These are phyloP conservation scores for Parietaria judaica DNA, from an alignment of 306 rosid species.

Conservation along the genomic window DNA sequence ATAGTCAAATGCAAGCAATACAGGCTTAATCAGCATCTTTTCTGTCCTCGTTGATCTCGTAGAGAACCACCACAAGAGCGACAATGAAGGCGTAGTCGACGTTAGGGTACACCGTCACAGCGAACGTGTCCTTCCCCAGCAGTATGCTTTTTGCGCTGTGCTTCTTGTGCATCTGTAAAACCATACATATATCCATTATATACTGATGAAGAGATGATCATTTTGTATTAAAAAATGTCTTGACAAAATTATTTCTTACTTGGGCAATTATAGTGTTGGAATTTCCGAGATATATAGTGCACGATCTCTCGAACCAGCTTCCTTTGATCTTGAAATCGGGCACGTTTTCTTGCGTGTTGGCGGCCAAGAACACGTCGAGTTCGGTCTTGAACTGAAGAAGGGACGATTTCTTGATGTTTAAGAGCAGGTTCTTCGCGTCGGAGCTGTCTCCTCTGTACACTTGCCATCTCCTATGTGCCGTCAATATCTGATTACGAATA, in stretches of 20 bases:
- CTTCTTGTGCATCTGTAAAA: constrained; percentile 30
- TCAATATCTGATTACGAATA: constrained; percentile 16
- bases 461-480: constrained; percentile 35
- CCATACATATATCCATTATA: too few species aligned
- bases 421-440: constrained; percentile 25
- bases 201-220: too few species aligned
- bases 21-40: constrained; percentile 11
- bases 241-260: constrained; percentile 12
- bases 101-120: constrained; percentile 30
- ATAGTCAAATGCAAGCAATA: background rate
- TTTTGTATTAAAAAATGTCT: too few species aligned
- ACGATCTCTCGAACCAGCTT: constrained; percentile 30
- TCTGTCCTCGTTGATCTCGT: constrained; percentile 34
- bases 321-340: constrained; percentile 39
- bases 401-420: constrained; percentile 29
- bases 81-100: constrained; percentile 30
- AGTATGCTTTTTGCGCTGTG: constrained; percentile 14
- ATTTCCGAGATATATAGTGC: constrained; percentile 19
- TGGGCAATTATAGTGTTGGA: constrained; percentile 21
- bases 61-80: constrained; percentile 29
- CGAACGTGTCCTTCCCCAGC: constrained; percentile 24
- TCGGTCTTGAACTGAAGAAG: constrained; percentile 23
- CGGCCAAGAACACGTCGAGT: constrained; percentile 32
- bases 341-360: constrained; percentile 15
- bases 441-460: constrained; percentile 34